Evolutionary conservation across 2,329 filamentous ascomycete species (phyloP).

Genomic region (Ramularia collo-cygni): DNA sequence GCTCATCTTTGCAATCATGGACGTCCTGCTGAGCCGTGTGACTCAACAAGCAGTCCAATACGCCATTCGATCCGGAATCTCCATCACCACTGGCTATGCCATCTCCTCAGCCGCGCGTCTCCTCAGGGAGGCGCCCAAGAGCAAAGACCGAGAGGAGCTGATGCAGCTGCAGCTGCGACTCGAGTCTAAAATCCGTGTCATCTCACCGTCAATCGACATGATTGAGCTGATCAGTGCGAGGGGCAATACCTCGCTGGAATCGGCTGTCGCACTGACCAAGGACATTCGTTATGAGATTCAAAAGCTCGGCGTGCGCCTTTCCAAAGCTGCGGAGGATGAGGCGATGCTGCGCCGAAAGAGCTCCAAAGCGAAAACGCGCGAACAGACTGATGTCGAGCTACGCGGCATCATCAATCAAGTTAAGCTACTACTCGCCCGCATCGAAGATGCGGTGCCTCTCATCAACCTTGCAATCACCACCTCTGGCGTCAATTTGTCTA

Average conservation of each 20-base stretch:
- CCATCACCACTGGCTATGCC: constrained; percentile 79
- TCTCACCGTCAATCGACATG: constrained; percentile 85
- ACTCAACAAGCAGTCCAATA: constrained; percentile 83
- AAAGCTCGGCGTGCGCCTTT: constrained; percentile 66
- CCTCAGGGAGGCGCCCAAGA: constrained; percentile 67
- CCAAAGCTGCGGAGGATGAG: constrained; percentile 59
- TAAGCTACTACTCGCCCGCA: constrained; percentile 63
- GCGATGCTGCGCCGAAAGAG: constrained; percentile 44
- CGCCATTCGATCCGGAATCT: constrained; percentile 80
- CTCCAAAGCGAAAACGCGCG: constrained; percentile 44
- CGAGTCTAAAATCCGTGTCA: constrained; percentile 84
- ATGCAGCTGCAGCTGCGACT: constrained; percentile 64
- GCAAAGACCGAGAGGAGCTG: constrained; percentile 63
- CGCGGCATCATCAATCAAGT: constrained; percentile 67
- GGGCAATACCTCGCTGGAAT: constrained; percentile 75
- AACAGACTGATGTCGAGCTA: constrained; percentile 58
- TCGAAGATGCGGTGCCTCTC: constrained; percentile 85
- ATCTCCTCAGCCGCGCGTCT: constrained; percentile 72
- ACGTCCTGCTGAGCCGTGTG: constrained; percentile 58
- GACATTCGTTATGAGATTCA: constrained; percentile 78
- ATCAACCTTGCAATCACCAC: constrained; percentile 92
- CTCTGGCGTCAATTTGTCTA: constrained; percentile 80
- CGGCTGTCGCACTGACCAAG: constrained; percentile 75
- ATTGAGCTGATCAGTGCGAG: constrained; percentile 78
- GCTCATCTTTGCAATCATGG: constrained; percentile 51